phyloP scores from a whole-genome alignment of 352 stramenopile species.

The Blastocystis sp. region DNA sequence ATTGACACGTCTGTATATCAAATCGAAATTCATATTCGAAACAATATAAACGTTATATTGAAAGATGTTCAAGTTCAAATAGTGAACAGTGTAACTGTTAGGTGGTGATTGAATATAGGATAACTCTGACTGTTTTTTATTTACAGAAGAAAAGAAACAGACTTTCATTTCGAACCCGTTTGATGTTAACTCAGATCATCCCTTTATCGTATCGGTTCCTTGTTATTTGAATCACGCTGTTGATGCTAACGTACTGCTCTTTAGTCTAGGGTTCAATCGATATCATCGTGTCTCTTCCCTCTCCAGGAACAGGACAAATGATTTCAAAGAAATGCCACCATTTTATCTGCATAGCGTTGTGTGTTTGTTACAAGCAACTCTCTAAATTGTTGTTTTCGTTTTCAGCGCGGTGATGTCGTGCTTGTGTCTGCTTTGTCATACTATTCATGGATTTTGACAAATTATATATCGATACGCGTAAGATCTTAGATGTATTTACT shows the following conservation, averaged over 20 bases:
- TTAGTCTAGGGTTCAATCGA: background rate
- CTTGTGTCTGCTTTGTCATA: background rate
- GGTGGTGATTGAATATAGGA: background rate
- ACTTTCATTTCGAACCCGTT: background rate
- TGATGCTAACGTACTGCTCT: background rate
- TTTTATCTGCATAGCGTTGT: background rate
- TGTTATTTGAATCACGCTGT: background rate
- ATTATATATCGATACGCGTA: background rate
- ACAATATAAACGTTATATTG: background rate
- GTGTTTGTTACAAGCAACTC: background rate
- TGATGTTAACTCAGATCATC: background rate
- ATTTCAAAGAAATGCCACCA: background rate
- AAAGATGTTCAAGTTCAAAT: background rate
- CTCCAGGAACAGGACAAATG: background rate
- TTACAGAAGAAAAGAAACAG: background rate
- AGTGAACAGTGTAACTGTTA: background rate
- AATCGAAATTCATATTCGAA: background rate
- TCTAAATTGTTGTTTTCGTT: background rate
- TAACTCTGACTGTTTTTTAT: background rate
- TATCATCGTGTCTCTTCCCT: background rate
- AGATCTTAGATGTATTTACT: background rate
- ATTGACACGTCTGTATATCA: background rate
- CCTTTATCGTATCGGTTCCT: background rate
- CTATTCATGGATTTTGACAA: background rate
- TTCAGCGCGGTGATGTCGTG: background rate